Evolutionary conservation across 2,329 filamentous ascomycete genomes (phyloP).

Genomic region (Fusarium sacchari): DNA sequence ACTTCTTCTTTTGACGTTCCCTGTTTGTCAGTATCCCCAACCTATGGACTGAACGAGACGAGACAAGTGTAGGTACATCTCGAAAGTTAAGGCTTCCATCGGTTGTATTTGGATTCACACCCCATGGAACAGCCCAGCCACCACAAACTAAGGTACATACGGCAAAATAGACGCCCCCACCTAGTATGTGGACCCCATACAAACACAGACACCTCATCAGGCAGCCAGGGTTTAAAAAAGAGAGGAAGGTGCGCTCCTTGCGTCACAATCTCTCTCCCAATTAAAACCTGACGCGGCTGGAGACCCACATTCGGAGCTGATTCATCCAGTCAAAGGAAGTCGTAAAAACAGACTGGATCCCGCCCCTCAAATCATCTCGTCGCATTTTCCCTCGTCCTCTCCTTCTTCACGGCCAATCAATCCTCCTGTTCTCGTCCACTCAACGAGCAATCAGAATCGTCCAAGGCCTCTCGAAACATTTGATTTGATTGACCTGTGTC

Average conservation of each 20-base stretch:
- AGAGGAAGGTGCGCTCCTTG: constrained; percentile 34
- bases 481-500: constrained; percentile 35
- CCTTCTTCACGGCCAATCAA: constrained; percentile 60
- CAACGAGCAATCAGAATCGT: constrained; percentile 48
- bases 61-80: background rate
- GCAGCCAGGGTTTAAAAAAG: constrained; percentile 3
- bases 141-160: too few species aligned
- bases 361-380: constrained; percentile 64
- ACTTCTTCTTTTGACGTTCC: background rate
- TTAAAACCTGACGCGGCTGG: constrained; percentile 41
- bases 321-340: constrained; percentile 60
- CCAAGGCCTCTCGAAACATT: constrained; percentile 44
- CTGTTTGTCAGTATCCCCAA: background rate
- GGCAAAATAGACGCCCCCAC: background rate
- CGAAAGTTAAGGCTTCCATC: background rate
- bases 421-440: constrained; percentile 52
- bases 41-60: background rate
- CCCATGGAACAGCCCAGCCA: background rate
- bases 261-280: constrained; percentile 47
- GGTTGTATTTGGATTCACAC: background rate
- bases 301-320: constrained; percentile 54
- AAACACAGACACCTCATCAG: background rate
- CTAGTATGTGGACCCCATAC: background rate
- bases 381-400: constrained; percentile 56
- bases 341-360: constrained; percentile 55